A percentile compares a stretch with the other conserved stretches of the same genome.
Evolutionary conservation across 805 yeast species (phyloP).

Genomic region (Kockiozyma suomiensis): DNA sequence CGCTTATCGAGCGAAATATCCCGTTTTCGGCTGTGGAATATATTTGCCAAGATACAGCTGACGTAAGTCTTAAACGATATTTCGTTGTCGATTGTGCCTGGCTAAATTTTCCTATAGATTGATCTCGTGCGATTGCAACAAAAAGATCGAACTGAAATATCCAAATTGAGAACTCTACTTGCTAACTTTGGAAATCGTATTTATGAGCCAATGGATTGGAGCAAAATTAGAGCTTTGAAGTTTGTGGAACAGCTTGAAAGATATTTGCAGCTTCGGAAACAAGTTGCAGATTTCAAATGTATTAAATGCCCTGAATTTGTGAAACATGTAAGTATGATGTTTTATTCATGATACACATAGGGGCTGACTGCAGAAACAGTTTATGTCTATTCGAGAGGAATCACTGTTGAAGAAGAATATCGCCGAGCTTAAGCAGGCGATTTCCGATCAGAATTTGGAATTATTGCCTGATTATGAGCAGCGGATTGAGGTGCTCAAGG

Average conservation of each 20-base stretch:
- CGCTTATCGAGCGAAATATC: constrained; percentile 42
- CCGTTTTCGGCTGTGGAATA: constrained; percentile 50
- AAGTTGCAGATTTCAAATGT: constrained; percentile 40
- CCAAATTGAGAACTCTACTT: constrained; percentile 15
- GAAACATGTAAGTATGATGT: constrained; percentile 21
- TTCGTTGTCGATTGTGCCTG: no score
- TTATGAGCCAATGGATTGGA: constrained; percentile 48
- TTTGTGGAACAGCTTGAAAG: constrained; percentile 46
- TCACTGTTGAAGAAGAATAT: constrained; percentile 55
- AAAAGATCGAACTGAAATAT: constrained; percentile 6
- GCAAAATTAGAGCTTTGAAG: constrained; percentile 43
- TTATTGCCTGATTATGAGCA: constrained; percentile 92
- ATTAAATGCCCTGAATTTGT: constrained; percentile 43
- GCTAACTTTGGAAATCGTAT: background rate
- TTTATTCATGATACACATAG: background rate
- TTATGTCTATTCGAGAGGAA: constrained; percentile 50
- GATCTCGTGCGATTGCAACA: constrained; percentile 15
- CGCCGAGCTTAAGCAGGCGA: constrained; percentile 56
- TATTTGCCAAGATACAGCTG: constrained; percentile 45
- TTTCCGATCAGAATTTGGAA: constrained; percentile 87
- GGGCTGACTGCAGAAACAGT: constrained; percentile 10
- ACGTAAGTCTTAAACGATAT: constrained; percentile 6
- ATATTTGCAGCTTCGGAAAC: constrained; percentile 44
- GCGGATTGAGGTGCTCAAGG: constrained; percentile 73
- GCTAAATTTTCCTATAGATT: constrained; percentile 5